Percentiles rank a stretch among this genome's conserved stretches.
phyloP scores from a whole-genome alignment of 495 filamentous ascomycete genomes.

The Aspergillus carlsbadensis region DNA sequence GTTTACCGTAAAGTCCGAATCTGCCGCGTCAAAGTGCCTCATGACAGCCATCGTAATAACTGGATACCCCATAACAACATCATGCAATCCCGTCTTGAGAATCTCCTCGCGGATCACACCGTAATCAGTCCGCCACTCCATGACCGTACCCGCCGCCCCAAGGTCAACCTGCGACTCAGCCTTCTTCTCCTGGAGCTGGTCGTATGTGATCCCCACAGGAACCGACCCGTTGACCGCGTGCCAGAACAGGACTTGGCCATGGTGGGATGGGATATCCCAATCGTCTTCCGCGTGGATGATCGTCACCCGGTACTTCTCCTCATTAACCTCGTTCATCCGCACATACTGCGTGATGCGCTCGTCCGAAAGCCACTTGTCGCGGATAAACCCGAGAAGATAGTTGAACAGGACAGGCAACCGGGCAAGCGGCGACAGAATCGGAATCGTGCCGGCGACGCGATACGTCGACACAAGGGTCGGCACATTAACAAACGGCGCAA shows the following conservation, averaged over 20 bases:
- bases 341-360: constrained; percentile 36
- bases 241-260: constrained; percentile 41
- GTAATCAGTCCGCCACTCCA: constrained; percentile 43
- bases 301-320: constrained; percentile 26
- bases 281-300: constrained; percentile 41
- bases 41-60: constrained; percentile 47
- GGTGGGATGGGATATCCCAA: constrained; percentile 40
- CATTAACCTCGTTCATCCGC: constrained; percentile 27
- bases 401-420: constrained; percentile 38
- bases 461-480: constrained; percentile 45
- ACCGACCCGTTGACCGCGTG: constrained; percentile 42
- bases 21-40: constrained; percentile 32
- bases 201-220: constrained; percentile 27
- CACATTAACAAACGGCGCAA: constrained; percentile 46
- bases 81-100: constrained; percentile 50
- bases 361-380: constrained; percentile 46
- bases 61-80: constrained; percentile 52
- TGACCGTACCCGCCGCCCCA: constrained; percentile 45
- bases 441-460: constrained; percentile 41
- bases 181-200: constrained; percentile 37
- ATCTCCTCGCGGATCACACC: constrained; percentile 51
- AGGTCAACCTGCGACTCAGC: constrained; percentile 31
- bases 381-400: constrained; percentile 38
- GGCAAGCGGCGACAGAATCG: constrained; percentile 41
- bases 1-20: constrained; percentile 25